Conservation (phyloP, 1,284 basidiomycete species). For the Moniliophthora roreri region DNA sequence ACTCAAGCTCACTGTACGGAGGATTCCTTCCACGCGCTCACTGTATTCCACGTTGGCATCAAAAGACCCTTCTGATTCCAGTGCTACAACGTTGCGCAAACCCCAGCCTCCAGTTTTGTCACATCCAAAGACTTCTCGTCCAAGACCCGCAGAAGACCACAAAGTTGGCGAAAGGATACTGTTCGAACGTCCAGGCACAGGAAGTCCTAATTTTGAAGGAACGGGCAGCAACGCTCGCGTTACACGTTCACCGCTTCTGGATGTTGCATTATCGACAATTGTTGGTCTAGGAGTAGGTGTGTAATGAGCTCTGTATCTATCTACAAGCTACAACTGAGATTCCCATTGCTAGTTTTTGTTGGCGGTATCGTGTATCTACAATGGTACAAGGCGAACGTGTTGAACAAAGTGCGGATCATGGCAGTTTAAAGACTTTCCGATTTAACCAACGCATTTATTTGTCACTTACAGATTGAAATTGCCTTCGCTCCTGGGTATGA, state of each 20-base stretch:
- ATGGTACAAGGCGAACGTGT: slow-evolving; percentile 81
- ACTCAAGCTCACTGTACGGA: too few relatives aligned
- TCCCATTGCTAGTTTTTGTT: slow-evolving; percentile 69
- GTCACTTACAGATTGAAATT: slow-evolving; percentile 52
- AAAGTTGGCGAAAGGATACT: slow-evolving; percentile 36
- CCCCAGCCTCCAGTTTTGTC: slow-evolving; percentile 10
- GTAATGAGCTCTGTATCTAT: too few relatives aligned
- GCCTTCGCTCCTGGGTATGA: slow-evolving; percentile 72
- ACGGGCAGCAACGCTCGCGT: slow-evolving; percentile 31
- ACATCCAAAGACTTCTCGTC: neutral
- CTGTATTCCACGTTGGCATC: neutral
- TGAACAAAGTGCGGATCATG: slow-evolving; percentile 59
- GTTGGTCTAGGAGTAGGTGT: slow-evolving; percentile 61
- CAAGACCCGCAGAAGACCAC: slow-evolving; percentile 36
- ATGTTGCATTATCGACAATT: slow-evolving; percentile 60
- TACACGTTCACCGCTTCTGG: slow-evolving; percentile 43
- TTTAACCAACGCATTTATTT: slow-evolving; percentile 13
- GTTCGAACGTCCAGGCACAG: slow-evolving; percentile 41
- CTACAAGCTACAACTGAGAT: too few relatives aligned
- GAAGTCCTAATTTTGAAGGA: slow-evolving; percentile 29
- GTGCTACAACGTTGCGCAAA: slow-evolving; percentile 2
- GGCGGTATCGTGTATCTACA: slow-evolving; percentile 72
- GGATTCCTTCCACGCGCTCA: too few relatives aligned
- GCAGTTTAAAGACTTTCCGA: neutral
- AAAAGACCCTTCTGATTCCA: neutral